Base-by-base conservation (phyloP, 192 early-diverging fungal genomes). In the Mortierella alpina region DNA sequence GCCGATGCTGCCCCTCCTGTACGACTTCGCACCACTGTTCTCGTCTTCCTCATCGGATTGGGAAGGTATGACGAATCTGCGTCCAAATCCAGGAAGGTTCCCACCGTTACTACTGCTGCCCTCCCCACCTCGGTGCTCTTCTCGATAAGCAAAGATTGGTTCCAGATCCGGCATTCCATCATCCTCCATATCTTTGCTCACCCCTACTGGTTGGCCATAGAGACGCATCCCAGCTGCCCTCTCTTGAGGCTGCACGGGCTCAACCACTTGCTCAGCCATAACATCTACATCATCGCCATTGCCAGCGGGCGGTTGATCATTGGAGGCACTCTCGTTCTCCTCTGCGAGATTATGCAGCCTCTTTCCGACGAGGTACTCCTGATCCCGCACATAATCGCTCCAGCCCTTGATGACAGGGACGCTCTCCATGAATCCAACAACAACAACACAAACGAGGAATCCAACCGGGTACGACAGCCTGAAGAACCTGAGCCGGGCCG, bases 351-450 rank as follows among this genome's bases (percentile, higher is more conserved):
- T 99, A 74, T 96, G 95, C 69, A 99, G 84, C 75, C 85, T 85
- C 44, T 90, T 87, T 12, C 97, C 97, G 56, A 97, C 91, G 44
- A 96, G 83, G 67, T 94, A 99, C 56, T 90, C 88, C 54, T 94
- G 93, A 50, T 99, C 96, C 31, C 92, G 86, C 6, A 96, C 88
- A 53, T 87, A 71, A 20, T 92, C 88, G 56, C 92, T 86, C 96
- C 97, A 99, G 10, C 73, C 63, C 47, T 83, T 85, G 40, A 94
- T 73, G 62, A 91, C 47, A 10, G 55, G 44, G 0, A 58, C 45
- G 13, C 64, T 59, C 65, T 84, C 17, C 60, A 40, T 65, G 54
- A 82, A 64, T 55, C 72, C 23, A 40, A 83, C 47, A 6, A 74
- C 57, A n/a, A 71, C 50, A 0, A 82, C 4, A 0, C 82, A 66